These are phyloP conservation scores for Sutorius australiensis DNA, from an alignment of 768 basidiomycete genomes.

Conservation along the genomic window DNA sequence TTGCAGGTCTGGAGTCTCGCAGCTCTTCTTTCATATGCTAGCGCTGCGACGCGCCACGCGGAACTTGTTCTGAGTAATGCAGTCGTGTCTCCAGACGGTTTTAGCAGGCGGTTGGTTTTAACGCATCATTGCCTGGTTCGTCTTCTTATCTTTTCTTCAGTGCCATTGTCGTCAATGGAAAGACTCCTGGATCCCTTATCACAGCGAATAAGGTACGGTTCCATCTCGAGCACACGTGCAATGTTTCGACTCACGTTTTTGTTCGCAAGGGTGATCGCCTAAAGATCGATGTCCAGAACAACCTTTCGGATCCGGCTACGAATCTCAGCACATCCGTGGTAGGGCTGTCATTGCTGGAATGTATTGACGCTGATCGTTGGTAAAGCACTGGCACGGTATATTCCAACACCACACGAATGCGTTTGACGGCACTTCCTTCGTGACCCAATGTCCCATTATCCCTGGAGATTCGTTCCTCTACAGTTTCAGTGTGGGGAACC, in stretches of 20 bases:
- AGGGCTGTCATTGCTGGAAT: conserved; percentile 5
- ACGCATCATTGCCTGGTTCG: background rate
- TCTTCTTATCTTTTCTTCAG: conserved; percentile 12
- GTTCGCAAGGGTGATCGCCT: conserved; percentile 35
- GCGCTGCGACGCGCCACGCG: conserved; percentile 11
- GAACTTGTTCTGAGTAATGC: conserved; percentile 38
- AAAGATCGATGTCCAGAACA: conserved; percentile 40
- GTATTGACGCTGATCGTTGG: background rate
- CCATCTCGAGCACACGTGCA: background rate
- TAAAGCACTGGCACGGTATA: conserved; percentile 46
- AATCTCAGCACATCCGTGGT: conserved; percentile 41
- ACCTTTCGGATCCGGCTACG: conserved; percentile 37
- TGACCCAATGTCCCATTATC: conserved; percentile 45
- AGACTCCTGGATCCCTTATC: conserved; percentile 39
- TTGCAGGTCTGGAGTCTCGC: conserved; percentile 7
- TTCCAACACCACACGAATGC: conserved; percentile 40
- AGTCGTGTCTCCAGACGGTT: conserved; percentile 43
- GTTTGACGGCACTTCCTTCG: conserved; percentile 46
- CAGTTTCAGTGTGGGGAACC: conserved; percentile 27
- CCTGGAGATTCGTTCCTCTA: conserved; percentile 39
- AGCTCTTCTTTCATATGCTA: conserved; percentile 4
- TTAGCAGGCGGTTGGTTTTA: conserved; percentile 27
- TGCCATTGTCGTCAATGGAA: conserved; percentile 40
- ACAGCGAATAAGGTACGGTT: conserved; percentile 35
- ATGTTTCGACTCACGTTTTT: background rate